Conservation (phyloP, 495 filamentous ascomycete species). For the Xylaria bambusicola region DNA sequence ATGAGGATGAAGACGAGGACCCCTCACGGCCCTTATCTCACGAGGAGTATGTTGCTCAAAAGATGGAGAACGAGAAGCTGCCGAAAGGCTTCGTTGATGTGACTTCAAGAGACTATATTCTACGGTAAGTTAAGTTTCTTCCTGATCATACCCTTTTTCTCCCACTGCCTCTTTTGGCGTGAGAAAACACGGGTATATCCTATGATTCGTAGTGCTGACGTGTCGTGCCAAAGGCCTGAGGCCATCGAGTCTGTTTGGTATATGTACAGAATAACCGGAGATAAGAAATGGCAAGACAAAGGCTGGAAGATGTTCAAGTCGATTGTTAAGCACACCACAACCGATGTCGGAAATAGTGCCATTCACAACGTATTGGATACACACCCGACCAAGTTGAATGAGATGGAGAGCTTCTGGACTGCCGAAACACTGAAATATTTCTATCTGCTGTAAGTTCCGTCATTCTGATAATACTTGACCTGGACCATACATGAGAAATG, state of each 20-base stretch:
- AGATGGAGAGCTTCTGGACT: conserved; percentile 67
- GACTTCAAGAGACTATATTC: conserved; percentile 65
- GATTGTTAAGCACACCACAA: conserved; percentile 64
- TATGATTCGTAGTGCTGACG: conserved; percentile 21
- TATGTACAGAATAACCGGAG: conserved; percentile 90
- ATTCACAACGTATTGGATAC: conserved; percentile 70
- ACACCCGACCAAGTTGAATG: conserved; percentile 37
- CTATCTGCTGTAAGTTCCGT: conserved; percentile 72
- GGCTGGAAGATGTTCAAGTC: conserved; percentile 91
- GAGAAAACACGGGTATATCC: not conserved
- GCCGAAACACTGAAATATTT: conserved; percentile 94
- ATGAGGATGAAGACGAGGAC: conserved; percentile 28
- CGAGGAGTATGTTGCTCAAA: conserved; percentile 61
- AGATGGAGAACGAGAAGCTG: conserved; percentile 62
- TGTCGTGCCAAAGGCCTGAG: conserved; percentile 64
- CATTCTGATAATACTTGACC: not conserved
- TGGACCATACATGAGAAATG: not conserved
- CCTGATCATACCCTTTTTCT: not conserved
- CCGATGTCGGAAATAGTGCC: conserved; percentile 68
- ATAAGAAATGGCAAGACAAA: conserved; percentile 75
- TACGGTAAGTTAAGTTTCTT: conserved; percentile 56
- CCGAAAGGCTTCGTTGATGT: conserved; percentile 68
- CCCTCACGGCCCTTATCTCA: conserved; percentile 54
- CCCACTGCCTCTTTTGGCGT: too few species aligned
- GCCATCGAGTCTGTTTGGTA: conserved; percentile 95